phyloP scores from a whole-genome alignment of 805 yeast species.

The Candida awuae region DNA sequence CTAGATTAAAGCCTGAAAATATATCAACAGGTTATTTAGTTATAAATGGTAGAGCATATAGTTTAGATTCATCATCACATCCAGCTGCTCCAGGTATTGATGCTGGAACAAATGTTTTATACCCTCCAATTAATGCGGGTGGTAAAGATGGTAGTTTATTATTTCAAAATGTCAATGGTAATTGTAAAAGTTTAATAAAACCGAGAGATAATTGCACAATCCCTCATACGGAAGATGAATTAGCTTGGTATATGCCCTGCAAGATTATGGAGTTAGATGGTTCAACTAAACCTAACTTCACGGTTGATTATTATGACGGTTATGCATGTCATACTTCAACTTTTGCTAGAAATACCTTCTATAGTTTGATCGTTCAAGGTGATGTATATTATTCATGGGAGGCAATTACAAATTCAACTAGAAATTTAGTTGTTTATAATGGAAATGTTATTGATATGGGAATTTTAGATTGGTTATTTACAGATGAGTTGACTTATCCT shows the following conservation, averaged over 20 bases:
- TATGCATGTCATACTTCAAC: conserved; percentile 86
- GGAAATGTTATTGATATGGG: conserved; percentile 83
- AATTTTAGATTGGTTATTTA: conserved; percentile 66
- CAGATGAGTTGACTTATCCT: conserved; percentile 67
- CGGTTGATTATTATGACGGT: conserved; percentile 62
- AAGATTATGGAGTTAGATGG: conserved; percentile 64
- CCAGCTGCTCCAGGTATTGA: conserved; percentile 77
- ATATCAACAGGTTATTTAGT: conserved; percentile 56
- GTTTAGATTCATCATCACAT: conserved; percentile 58
- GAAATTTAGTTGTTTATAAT: conserved; percentile 80
- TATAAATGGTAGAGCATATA: conserved; percentile 77
- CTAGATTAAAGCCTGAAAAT: conserved; percentile 53
- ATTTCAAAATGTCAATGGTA: conserved; percentile 87
- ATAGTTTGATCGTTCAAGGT: conserved; percentile 49
- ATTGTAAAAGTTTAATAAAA: conserved; percentile 69
- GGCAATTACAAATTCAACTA: conserved; percentile 56
- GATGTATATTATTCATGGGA: conserved; percentile 89
- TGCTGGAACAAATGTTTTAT: conserved; percentile 61
- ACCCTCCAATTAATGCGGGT: conserved; percentile 83
- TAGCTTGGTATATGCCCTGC: conserved; percentile 98
- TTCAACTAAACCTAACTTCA: conserved; percentile 54
- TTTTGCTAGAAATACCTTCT: conserved; percentile 61
- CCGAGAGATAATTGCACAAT: conserved; percentile 66
- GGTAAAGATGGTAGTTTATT: conserved; percentile 78
- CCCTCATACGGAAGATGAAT: conserved; percentile 49